These are phyloP conservation scores for Ophiorrhiza pumila DNA, from an alignment of 257 asterid species.

Conservation along the genomic window DNA sequence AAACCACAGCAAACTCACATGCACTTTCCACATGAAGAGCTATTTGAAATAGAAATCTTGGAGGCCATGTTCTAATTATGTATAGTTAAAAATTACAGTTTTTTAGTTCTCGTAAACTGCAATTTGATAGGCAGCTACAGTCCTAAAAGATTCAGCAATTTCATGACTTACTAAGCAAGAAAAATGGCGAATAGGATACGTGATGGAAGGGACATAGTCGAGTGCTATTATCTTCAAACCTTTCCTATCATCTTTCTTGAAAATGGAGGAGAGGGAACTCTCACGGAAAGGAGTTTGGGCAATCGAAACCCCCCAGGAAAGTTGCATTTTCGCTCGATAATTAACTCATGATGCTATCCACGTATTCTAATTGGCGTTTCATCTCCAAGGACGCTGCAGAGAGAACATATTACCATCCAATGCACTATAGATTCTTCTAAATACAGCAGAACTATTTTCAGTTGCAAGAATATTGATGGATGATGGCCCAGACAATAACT, in stretches of 20 bases:
- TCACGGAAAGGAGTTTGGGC: not conserved
- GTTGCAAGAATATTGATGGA: not conserved
- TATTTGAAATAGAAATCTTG: too few relatives aligned
- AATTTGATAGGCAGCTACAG: not conserved
- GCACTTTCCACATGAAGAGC: too few relatives aligned
- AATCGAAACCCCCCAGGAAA: not conserved
- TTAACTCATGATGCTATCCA: not conserved
- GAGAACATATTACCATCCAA: not conserved
- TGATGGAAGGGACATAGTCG: not conserved
- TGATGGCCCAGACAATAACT: not conserved
- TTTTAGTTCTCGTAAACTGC: too few relatives aligned
- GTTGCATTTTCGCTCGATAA: not conserved
- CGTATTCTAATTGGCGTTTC: not conserved
- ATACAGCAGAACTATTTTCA: not conserved
- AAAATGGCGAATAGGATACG: not conserved
- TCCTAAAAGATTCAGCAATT: not conserved
- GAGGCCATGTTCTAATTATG: too few relatives aligned
- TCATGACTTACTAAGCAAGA: not conserved
- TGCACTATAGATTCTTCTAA: not conserved
- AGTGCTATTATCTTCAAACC: not conserved
- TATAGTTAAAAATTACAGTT: too few relatives aligned
- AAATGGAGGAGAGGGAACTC: not conserved
- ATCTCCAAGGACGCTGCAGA: not conserved
- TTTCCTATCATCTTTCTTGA: not conserved
- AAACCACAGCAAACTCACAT: too few relatives aligned